Evolutionary conservation across 306 rosid species (phyloP).

Genomic region (Quercus rubra): DNA sequence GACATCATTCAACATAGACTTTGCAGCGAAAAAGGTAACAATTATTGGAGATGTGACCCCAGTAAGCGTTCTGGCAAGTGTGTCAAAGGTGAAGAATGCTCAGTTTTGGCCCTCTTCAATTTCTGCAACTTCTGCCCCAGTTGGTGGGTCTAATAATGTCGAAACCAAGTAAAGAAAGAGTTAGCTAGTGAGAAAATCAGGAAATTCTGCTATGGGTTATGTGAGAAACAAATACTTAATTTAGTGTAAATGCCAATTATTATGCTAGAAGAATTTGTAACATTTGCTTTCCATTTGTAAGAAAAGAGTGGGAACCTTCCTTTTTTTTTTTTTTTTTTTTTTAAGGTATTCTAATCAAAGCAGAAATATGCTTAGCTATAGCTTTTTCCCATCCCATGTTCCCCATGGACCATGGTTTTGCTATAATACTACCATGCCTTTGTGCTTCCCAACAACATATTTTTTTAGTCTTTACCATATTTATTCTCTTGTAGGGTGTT

Average conservation of each 20-base stretch:
- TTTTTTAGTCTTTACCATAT: neutral
- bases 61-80: constrained; percentile 61
- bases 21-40: constrained; percentile 90
- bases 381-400: constrained; percentile 2
- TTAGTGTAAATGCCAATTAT: constrained; percentile 33
- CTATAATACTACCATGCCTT: constrained; percentile 18
- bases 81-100: constrained; percentile 90
- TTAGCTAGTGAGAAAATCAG: neutral
- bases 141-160: constrained; percentile 18
- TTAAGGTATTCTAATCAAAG: neutral
- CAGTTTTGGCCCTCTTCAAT: constrained; percentile 63
- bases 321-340: neutral
- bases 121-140: constrained; percentile 19
- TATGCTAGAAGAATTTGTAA: constrained; percentile 19
- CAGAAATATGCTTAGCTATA: constrained; percentile 3
- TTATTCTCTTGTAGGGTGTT: neutral
- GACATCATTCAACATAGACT: constrained; percentile 78
- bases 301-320: neutral
- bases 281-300: constrained; percentile 2
- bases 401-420: constrained; percentile 32
- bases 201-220: constrained; percentile 11
- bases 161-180: constrained; percentile 29
- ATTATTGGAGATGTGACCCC: constrained; percentile 79
- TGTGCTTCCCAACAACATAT: constrained; percentile 30
- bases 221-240: constrained; percentile 20